phyloP scores from a whole-genome alignment of 495 filamentous ascomycete species.

The Podospora didyma region DNA sequence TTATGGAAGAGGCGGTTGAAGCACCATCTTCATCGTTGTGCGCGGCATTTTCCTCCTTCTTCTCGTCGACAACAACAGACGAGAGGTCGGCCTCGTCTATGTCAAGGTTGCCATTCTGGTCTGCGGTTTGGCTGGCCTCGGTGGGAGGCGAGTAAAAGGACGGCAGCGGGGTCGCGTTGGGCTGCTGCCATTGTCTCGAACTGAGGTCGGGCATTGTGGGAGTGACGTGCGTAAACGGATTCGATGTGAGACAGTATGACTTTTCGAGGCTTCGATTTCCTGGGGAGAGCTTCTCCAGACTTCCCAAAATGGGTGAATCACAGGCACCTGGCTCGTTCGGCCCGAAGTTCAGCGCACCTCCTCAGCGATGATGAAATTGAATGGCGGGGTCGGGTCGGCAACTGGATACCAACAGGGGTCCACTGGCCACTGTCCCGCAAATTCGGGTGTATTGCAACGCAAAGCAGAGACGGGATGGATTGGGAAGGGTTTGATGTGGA shows the following conservation, averaged over 20 bases:
- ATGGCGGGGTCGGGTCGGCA: neutral
- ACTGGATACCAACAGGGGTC: too few species aligned
- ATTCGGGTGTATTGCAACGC: neutral
- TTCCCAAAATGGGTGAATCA: neutral
- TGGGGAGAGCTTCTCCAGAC: neutral
- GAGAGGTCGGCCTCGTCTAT: constrained; percentile 18
- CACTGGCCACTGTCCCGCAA: neutral
- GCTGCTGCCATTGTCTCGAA: constrained; percentile 19
- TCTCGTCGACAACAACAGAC: too few species aligned
- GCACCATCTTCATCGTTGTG: too few species aligned
- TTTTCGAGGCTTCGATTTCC: neutral
- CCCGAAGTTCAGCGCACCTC: neutral
- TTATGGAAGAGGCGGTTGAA: neutral
- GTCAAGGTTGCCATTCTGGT: constrained; percentile 17
- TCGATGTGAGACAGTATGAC: too few species aligned
- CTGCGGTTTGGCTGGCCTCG: constrained; percentile 15
- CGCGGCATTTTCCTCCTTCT: too few species aligned
- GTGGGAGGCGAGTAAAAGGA: constrained; percentile 47
- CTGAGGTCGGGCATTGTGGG: constrained; percentile 15
- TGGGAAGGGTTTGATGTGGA: too few species aligned
- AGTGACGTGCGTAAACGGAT: neutral
- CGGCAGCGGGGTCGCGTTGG: constrained; percentile 32
- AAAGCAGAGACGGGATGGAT: too few species aligned
- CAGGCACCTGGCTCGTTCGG: neutral
- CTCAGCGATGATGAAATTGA: neutral